A percentile compares a stretch with the other conserved stretches of the same genome.
Evolutionary conservation across 345 rosid genomes (phyloP).

Genomic region (Schrenkiella parvula): DNA sequence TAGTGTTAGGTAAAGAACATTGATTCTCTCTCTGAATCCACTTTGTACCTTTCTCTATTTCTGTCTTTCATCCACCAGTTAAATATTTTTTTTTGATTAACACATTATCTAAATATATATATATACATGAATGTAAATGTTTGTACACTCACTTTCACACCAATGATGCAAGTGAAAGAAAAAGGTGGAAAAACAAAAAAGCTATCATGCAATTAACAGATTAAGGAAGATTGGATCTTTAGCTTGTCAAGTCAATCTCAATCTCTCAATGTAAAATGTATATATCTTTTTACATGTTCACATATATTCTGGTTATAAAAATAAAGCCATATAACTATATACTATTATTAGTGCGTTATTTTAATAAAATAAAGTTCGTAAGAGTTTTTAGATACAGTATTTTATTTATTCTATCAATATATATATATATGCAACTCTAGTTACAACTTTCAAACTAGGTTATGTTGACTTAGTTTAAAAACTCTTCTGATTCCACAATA

Average conservation of each 20-base stretch:
- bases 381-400: background rate
- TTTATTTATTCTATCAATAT: background rate
- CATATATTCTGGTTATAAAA: background rate
- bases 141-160: slow-evolving; percentile 33
- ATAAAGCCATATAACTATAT: background rate
- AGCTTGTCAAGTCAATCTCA: slow-evolving; percentile 33
- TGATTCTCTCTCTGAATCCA: slow-evolving; percentile 42
- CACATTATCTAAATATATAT: background rate
- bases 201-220: slow-evolving; percentile 19
- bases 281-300: background rate
- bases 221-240: slow-evolving; percentile 29
- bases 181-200: background rate
- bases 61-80: slow-evolving; percentile 35
- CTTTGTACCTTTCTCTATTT: slow-evolving; percentile 41
- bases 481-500: background rate
- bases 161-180: slow-evolving; percentile 20
- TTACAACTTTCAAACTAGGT: background rate
- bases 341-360: background rate
- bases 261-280: slow-evolving; percentile 16
- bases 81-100: background rate
- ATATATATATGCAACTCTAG: background rate
- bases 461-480: background rate
- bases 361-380: background rate
- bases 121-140: slow-evolving; percentile 8
- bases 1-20: slow-evolving; percentile 38